These are phyloP conservation scores for Lentinula lateritia DNA, from an alignment of 768 basidiomycete genomes.

Conservation along the genomic window DNA sequence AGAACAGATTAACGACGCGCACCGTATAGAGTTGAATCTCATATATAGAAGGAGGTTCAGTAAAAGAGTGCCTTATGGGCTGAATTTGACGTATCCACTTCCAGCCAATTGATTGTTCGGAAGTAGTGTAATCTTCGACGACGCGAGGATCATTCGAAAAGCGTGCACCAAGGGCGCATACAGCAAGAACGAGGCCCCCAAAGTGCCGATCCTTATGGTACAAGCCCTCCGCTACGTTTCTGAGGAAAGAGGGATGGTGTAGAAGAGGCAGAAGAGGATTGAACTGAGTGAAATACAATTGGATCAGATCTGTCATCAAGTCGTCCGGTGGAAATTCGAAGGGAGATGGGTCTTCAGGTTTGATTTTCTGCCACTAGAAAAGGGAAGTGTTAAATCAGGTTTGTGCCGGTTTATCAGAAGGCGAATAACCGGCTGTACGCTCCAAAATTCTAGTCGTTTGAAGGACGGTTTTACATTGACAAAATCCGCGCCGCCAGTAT, in stretches of 20 bases:
- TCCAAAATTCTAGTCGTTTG: constrained; percentile 16
- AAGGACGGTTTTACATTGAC: background rate
- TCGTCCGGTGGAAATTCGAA: constrained; percentile 31
- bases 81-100: constrained; percentile 43
- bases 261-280: constrained; percentile 41
- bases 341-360: constrained; percentile 7
- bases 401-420: background rate
- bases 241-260: constrained; percentile 46
- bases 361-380: constrained; percentile 14
- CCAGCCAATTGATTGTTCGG: constrained; percentile 35
- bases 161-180: constrained; percentile 48
- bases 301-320: constrained; percentile 36
- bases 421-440: constrained; percentile 12
- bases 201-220: constrained; percentile 37
- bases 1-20: constrained; percentile 8
- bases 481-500: constrained; percentile 1
- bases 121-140: constrained; percentile 6
- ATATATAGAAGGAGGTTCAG: constrained; percentile 44
- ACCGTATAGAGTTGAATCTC: constrained; percentile 53
- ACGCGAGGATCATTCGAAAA: constrained; percentile 35
- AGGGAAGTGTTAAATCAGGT: background rate
- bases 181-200: constrained; percentile 38
- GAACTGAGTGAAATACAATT: constrained; percentile 41
- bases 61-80: constrained; percentile 40
- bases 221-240: constrained; percentile 28